A percentile compares a stretch with the other conserved stretches of the same genome.
Evolutionary conservation across 495 filamentous ascomycete genomes (phyloP).

Genomic region (Bombardia bombarda): DNA sequence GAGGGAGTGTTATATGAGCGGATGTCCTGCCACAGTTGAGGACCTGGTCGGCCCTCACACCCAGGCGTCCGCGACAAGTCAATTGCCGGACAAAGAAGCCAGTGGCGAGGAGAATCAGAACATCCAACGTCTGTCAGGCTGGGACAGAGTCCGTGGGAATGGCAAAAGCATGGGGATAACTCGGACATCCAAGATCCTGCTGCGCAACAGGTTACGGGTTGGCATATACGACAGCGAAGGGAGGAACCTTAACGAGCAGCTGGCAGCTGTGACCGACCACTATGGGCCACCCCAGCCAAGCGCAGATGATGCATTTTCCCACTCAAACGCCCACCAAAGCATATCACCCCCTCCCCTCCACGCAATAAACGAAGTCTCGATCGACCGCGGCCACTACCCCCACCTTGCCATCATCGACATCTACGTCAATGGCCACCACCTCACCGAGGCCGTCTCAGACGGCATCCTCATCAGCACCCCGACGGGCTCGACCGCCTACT

Average conservation of each 20-base stretch:
- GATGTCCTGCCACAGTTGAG: constrained; percentile 48
- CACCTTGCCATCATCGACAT: constrained; percentile 89
- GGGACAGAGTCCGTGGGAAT: constrained; percentile 70
- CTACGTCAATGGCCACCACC: constrained; percentile 70
- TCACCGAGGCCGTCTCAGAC: constrained; percentile 90
- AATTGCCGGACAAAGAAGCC: constrained; percentile 8
- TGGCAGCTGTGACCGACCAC: constrained; percentile 34
- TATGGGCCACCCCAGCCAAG: constrained; percentile 16
- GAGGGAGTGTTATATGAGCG: constrained; percentile 89
- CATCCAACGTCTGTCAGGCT: constrained; percentile 25
- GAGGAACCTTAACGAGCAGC: constrained; percentile 38
- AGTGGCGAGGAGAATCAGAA: not conserved
- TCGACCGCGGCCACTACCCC: constrained; percentile 82
- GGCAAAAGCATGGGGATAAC: constrained; percentile 75
- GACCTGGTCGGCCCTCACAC: constrained; percentile 39
- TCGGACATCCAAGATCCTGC: constrained; percentile 68
- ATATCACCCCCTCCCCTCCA: constrained; percentile 45
- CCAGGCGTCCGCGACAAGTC: constrained; percentile 20
- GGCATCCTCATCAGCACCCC: constrained; percentile 92
- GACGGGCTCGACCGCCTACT: constrained; percentile 92
- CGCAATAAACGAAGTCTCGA: constrained; percentile 90
- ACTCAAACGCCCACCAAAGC: not conserved
- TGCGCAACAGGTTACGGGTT: constrained; percentile 79
- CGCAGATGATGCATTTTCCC: not conserved
- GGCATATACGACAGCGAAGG: constrained; percentile 63